Evolutionary conservation across 169 alveolate genomes (phyloP).

Genomic region (Plasmodium gonderi): DNA sequence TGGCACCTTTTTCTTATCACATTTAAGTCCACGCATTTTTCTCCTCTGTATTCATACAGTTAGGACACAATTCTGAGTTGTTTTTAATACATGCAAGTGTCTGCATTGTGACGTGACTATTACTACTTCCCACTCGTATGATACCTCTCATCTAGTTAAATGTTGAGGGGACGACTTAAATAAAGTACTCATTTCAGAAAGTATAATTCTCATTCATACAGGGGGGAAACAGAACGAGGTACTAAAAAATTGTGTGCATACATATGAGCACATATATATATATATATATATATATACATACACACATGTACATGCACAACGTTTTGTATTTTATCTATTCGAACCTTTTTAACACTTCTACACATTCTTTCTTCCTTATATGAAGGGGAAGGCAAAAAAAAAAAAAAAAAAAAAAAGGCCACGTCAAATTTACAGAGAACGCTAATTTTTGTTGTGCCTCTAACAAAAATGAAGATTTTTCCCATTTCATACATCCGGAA

Average conservation of each 20-base stretch:
- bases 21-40: too few species aligned
- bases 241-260: background rate
- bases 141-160: background rate
- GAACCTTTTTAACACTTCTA: background rate
- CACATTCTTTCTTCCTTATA: background rate
- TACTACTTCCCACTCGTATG: background rate
- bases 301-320: too few species aligned
- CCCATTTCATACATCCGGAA: background rate
- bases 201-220: background rate
- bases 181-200: too few species aligned
- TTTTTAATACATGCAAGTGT: background rate
- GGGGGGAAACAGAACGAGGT: too few species aligned
- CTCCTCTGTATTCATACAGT: background rate
- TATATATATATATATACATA: too few species aligned
- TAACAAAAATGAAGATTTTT: slow-evolving; percentile 34
- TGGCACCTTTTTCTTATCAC: too few species aligned
- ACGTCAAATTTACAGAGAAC: too few species aligned
- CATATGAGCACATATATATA: background rate
- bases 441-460: background rate
- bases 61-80: background rate
- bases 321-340: too few species aligned
- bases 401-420: too few species aligned
- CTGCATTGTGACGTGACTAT: background rate
- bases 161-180: too few species aligned
- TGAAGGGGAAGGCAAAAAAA: too few species aligned